Evolutionary conservation across 2,329 filamentous ascomycete genomes (phyloP).

Genomic region (Xylaria sp.): DNA sequence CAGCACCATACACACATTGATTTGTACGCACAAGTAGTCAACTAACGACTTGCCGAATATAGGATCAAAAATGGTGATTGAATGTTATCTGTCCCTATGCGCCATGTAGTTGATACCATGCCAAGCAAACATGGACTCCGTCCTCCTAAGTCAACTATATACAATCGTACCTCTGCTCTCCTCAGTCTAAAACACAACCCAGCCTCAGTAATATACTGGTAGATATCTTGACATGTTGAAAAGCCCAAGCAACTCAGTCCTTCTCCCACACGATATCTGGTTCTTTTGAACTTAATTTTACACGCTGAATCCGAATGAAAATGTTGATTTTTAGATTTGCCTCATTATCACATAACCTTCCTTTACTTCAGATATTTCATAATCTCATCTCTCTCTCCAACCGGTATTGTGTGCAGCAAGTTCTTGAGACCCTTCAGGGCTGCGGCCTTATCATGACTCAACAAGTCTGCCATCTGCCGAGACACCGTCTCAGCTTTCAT

Average conservation of each 20-base stretch:
- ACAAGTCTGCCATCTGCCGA: constrained; percentile 58
- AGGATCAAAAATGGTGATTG: background rate
- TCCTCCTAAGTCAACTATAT: background rate
- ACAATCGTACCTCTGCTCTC: background rate
- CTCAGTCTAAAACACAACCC: constrained; percentile 13
- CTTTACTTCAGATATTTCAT: constrained; percentile 67
- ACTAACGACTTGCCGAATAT: background rate
- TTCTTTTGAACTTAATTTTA: constrained; percentile 8
- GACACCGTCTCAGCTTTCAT: constrained; percentile 79
- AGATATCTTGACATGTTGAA: background rate
- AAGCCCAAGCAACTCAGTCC: background rate
- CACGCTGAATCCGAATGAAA: background rate
- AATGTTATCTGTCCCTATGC: background rate
- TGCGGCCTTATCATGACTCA: constrained; percentile 68
- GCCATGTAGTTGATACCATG: too few relatives aligned
- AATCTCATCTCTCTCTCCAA: constrained; percentile 87
- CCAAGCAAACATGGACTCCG: background rate
- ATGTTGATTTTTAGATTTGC: background rate
- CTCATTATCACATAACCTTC: background rate
- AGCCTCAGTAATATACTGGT: background rate
- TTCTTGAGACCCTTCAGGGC: constrained; percentile 87
- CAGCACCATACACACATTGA: too few relatives aligned
- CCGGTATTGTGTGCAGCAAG: constrained; percentile 85
- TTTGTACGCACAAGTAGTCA: too few relatives aligned
- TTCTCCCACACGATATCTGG: background rate